Percentiles rank a stretch among this genome's conserved stretches.
Conservation (phyloP, 1,284 basidiomycete species). For the Pterulicium gracile region DNA sequence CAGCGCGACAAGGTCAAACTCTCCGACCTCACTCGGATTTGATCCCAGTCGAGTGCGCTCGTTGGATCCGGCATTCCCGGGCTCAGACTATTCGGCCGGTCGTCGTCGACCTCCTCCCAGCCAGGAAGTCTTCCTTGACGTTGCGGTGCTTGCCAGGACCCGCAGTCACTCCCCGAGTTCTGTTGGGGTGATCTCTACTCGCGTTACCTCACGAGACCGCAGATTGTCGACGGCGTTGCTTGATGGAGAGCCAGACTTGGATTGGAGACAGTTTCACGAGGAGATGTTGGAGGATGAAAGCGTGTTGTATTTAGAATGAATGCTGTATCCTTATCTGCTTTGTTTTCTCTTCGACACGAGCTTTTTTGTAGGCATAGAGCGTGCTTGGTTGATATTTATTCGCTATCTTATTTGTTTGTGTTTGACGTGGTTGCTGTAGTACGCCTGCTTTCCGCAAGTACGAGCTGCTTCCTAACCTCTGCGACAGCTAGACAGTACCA, state of each 20-base stretch:
- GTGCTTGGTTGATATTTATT: too few species aligned
- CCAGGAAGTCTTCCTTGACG: not conserved
- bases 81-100: not conserved
- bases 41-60: not conserved
- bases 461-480: too few species aligned
- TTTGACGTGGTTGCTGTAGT: too few species aligned
- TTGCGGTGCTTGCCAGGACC: not conserved
- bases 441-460: too few species aligned
- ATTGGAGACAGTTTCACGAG: slow-evolving; percentile 1
- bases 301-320: too few species aligned
- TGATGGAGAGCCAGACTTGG: not conserved
- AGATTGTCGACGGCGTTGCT: not conserved
- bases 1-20: not conserved
- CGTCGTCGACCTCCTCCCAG: not conserved
- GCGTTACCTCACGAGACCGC: not conserved
- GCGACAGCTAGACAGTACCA: too few species aligned
- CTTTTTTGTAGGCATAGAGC: too few species aligned
- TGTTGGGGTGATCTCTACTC: not conserved
- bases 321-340: too few species aligned
- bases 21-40: not conserved
- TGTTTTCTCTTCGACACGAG: too few species aligned
- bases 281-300: not conserved
- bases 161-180: not conserved
- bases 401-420: too few species aligned
- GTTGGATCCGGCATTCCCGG: not conserved